Base-by-base conservation (phyloP, 176 grass and related monocot species). In the Cenchrus purpureus region DNA sequence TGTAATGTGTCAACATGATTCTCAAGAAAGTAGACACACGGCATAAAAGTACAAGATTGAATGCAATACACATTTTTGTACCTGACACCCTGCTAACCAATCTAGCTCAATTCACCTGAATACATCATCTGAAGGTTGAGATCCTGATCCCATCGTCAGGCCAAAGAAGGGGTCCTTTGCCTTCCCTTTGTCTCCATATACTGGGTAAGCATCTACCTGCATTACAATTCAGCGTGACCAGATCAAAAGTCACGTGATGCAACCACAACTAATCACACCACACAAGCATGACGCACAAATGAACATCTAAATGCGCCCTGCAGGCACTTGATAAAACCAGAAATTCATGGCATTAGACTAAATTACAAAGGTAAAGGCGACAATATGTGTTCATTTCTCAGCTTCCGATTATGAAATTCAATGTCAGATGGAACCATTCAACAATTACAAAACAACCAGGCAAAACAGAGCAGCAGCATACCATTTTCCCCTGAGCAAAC, bases 81-180 rank as follows among this genome's bases (percentile, higher is more conserved):
- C 74, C 74, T 87, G 72, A 90, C 83, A 92, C 80, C 65, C 62
- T 77, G 56, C 79, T 80, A 87, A 87, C 66, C 82, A 76, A 78
- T 87, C 67, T 90, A 69, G 40, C 68, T 69, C 87, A 91, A 79
- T 92, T 92, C 87, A 95, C 96, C 91, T 93, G 88, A 95, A 95
- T 86, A 95, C 72, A 74, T 95, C 96, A 68, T 80, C 76, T 31
- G 93, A 82, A 80, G 89, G 85, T 87, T 95, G 96, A 20, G 93
- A 98, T 62, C 55, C 71, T 74, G 91, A 77, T 77, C 93, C 93
- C 96, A 98, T 92, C 63, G 96, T 94, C 83, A 98, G 91, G n/a
- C 93, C 93, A 37, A 98, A 95, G 72, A 98, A 92, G 28, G 96
- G 93, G 79, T 98, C 96, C 68, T 94, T 98, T 62, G 93, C 96